These are phyloP conservation scores for Shiraia bambusicola DNA, from an alignment of 2,329 filamentous ascomycete species.

Conservation along the genomic window DNA sequence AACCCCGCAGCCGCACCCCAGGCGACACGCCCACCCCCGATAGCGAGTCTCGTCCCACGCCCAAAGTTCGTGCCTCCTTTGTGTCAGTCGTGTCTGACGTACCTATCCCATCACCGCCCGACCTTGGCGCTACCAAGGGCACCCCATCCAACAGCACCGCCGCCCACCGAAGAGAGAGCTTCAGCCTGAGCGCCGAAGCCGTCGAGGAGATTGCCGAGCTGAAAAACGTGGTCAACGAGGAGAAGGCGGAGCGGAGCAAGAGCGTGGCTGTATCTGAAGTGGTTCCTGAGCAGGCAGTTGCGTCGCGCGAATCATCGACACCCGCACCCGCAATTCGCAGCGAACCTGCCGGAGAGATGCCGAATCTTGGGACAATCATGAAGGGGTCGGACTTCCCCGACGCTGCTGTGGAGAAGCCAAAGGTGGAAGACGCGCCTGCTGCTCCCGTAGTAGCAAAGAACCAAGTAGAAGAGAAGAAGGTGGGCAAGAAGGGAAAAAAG, in stretches of 20 bases:
- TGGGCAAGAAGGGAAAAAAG: not conserved
- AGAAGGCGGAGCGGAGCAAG: constrained; percentile 44
- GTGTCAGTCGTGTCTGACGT: constrained; percentile 48
- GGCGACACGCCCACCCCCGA: constrained; percentile 36
- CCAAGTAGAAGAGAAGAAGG: not conserved
- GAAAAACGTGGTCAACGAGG: constrained; percentile 44
- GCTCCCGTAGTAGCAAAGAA: not conserved
- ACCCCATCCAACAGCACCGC: constrained; percentile 32
- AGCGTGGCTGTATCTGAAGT: constrained; percentile 40
- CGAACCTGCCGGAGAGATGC: constrained; percentile 27
- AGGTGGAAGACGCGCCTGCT: constrained; percentile 1
- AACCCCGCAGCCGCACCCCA: constrained; percentile 49
- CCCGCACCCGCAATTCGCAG: constrained; percentile 36
- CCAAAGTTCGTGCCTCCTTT: constrained; percentile 52
- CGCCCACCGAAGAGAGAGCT: constrained; percentile 45
- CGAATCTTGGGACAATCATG: constrained; percentile 38
- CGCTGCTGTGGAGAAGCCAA: not conserved
- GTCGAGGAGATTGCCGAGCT: constrained; percentile 39
- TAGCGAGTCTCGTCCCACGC: constrained; percentile 40
- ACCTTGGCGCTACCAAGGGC: constrained; percentile 30
- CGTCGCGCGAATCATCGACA: constrained; percentile 42
- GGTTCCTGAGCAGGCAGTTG: constrained; percentile 48
- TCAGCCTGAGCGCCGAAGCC: constrained; percentile 43
- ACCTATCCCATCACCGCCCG: constrained; percentile 27
- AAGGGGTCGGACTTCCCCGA: constrained; percentile 41